Evolutionary conservation across 805 yeast species (phyloP).

Genomic region (Wickerhamomyces strasburgensis): DNA sequence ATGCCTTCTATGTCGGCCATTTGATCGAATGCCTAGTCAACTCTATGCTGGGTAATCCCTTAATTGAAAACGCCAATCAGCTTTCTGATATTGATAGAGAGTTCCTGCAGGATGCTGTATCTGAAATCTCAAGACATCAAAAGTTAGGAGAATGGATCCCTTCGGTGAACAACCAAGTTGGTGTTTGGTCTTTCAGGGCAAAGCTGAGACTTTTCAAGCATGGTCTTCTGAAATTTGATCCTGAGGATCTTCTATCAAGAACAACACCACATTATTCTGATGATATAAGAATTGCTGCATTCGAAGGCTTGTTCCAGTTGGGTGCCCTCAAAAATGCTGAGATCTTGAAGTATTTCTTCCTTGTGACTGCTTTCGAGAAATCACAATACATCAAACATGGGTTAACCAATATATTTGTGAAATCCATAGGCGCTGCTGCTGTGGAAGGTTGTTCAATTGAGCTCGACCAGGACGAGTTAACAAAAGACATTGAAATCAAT

Average conservation of each 20-base stretch:
- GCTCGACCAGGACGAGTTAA: constrained; percentile 62
- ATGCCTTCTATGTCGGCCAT: constrained; percentile 57
- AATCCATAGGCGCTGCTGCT: constrained; percentile 62
- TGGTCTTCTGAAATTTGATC: constrained; percentile 47
- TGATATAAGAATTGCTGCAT: constrained; percentile 62
- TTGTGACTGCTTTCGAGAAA: constrained; percentile 49
- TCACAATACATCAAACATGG: constrained; percentile 47
- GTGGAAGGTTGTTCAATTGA: constrained; percentile 53
- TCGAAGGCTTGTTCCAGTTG: constrained; percentile 59
- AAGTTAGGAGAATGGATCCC: constrained; percentile 87
- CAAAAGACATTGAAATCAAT: constrained; percentile 13
- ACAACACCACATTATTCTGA: constrained; percentile 42
- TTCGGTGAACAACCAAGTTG: constrained; percentile 53
- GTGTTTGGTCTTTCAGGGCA: constrained; percentile 52
- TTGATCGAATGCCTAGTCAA: constrained; percentile 52
- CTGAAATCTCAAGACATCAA: constrained; percentile 68
- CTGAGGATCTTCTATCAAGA: constrained; percentile 50
- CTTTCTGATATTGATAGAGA: constrained; percentile 27
- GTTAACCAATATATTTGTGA: constrained; percentile 42
- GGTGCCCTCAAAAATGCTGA: constrained; percentile 73
- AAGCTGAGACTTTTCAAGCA: constrained; percentile 54
- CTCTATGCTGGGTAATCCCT: constrained; percentile 28
- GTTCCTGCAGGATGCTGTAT: constrained; percentile 44
- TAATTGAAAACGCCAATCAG: constrained; percentile 9
- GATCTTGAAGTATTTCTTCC: constrained; percentile 58